Base-by-base conservation (phyloP, 331 rosid species). In the Erythrophleum ivorense region DNA sequence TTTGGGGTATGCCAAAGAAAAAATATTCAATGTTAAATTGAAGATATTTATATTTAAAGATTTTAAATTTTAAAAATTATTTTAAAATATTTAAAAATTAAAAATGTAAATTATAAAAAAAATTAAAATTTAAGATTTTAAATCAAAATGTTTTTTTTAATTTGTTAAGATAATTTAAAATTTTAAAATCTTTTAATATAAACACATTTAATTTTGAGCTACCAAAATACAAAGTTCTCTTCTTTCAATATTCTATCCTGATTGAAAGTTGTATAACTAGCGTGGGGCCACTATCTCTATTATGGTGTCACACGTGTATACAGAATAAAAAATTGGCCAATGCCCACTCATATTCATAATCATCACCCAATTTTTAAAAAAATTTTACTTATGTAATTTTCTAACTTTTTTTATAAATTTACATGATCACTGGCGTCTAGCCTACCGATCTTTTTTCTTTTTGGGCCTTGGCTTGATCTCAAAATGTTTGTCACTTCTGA, bases 151-250 rank as follows among this genome's bases (percentile, higher is more conserved):
- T 24, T 24, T 24, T 24, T 0, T 24, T 24, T n/a, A n/a, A n/a
- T n/a, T n/a, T n/a, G n/a, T n/a, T n/a, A n/a, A n/a, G n/a, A n/a
- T n/a, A n/a, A n/a, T n/a, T 24, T 24, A 24, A 24, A 24, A 24
- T 24, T 24, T 24, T 24, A 24, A 24, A 24, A 24, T 24, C 29
- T 24, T 24, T 24, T 24, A 24, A 24, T 24, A 24, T 24, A 24
- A 24, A 24, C 29, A 24, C 1, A 24, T 24, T 24, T 24, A 24
- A 24, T 24, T 24, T 24, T 24, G 29, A 24, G 29, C 29, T 24
- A 21, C 21, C 75, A 34, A 52, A 54, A 73, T 54, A 53, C 18
- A 54, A 74, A 74, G 18, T 46, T 55, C 54, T 52, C 77, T 48
- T 71, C 53, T 48, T 21, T 71, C 29, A 5, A 50, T 72, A 62